These are phyloP conservation scores for Euphorbia celastroides DNA, from an alignment of 441 rosid genomes.

Conservation along the genomic window DNA sequence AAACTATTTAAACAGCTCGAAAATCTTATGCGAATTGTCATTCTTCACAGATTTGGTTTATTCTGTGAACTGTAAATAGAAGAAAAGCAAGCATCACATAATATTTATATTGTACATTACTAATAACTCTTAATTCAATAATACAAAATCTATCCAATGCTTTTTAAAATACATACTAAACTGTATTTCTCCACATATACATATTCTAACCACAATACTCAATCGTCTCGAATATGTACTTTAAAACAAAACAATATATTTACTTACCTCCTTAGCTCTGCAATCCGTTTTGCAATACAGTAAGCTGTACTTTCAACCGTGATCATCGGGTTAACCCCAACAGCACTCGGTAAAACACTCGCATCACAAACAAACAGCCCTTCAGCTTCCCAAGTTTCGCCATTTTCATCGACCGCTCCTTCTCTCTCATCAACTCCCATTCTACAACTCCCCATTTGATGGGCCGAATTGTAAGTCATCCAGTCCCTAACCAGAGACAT, in stretches of 20 bases:
- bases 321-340: conserved; percentile 96
- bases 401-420: conserved; percentile 75
- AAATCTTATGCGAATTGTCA: background rate
- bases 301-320: conserved; percentile 83
- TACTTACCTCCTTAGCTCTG: conserved; percentile 24
- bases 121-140: conserved; percentile 14
- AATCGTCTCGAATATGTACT: too few relatives aligned
- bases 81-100: conserved; percentile 14
- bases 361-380: conserved; percentile 82
- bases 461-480: conserved; percentile 54
- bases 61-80: conserved; percentile 20
- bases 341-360: conserved; percentile 70
- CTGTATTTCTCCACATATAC: background rate
- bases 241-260: background rate
- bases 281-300: conserved; percentile 59
- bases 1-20: background rate
- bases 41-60: conserved; percentile 18
- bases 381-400: conserved; percentile 95
- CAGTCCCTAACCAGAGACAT: conserved; percentile 40
- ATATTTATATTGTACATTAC: conserved; percentile 13
- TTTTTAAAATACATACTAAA: background rate
- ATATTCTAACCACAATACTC: background rate
- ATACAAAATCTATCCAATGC: conserved; percentile 7
- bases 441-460: conserved; percentile 97
- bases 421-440: conserved; percentile 59